Evolutionary conservation across 2,329 filamentous ascomycete genomes (phyloP), one percentile per base, ranked within the genome.

Genomic region (Emergomyces africanus): DNA sequence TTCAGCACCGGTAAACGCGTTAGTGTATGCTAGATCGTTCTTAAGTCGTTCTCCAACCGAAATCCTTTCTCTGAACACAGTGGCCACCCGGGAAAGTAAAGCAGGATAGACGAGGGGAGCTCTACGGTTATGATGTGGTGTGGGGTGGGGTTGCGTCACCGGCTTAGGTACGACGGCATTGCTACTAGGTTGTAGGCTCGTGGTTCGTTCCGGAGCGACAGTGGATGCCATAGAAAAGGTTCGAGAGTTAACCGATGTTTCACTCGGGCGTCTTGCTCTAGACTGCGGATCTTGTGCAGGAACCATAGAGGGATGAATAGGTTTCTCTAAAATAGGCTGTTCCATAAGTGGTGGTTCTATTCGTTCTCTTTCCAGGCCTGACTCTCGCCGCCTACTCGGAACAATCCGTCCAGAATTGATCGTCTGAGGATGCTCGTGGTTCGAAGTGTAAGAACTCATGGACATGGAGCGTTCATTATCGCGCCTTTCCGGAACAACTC

Each of bases 391-490:
- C 73, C 88, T 82, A 67, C 86, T 88, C 2, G 94, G 94, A 64
- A 99, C 95, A 23, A 95, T 81, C 65, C 94, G 83, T 54, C 94
- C 94, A 23, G 69, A 73, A 70, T 89, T 95, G 83, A 92, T 95
- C 5, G 91, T 96, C 73, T 96, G 92, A 14, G 78, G 75, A 71
- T 94, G 87, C 50, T 90, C 79, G 67, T 88, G 81, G 66, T 95
- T 89, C 58, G 87, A 80, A 2, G 86, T 81, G 65, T 90, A 88
- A 10, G 88, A 89, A 5, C 87, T 94, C 86, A 99, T 87, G 51
- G 92, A 96, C 94, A 97, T 97, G 63, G 94, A 86, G 60, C 94
- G 84, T 72, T 97, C 92, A 67, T 97, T 92, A 59, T 95, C 89
- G 62, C 91, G 88, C 58, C 92, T 85, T 70, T 96, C 91, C 1